Conservation (phyloP, 2,329 filamentous ascomycete genomes). For the Claviceps quebecensis region DNA sequence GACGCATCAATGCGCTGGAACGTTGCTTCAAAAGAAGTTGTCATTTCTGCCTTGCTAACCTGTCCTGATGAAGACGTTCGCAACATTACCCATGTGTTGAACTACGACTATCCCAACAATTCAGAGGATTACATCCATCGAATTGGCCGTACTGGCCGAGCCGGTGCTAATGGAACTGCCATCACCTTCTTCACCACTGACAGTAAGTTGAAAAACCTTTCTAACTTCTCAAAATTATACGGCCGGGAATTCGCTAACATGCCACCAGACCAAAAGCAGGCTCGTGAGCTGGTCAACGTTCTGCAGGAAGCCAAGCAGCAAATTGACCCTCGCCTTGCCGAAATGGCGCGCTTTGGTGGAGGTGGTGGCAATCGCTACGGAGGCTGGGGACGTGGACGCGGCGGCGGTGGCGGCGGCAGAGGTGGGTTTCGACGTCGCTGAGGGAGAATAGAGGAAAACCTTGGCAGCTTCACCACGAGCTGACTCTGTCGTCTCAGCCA, state of each 20-base stretch:
- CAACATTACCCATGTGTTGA: constrained; percentile 99
- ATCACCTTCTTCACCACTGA: constrained; percentile 99
- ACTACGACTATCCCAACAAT: constrained; percentile 99
- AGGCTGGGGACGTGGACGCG: constrained; percentile 54
- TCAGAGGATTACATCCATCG: constrained; percentile 97
- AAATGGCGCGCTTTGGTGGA: constrained; percentile 89
- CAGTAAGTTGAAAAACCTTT: constrained; percentile 49
- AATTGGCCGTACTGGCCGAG: constrained; percentile 90
- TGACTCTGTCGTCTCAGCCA: constrained; percentile 24
- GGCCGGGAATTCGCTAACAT: background rate
- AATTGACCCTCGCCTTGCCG: constrained; percentile 85
- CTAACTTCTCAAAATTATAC: background rate
- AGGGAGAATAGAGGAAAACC: constrained; percentile 10
- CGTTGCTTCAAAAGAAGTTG: constrained; percentile 38
- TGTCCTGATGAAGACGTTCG: constrained; percentile 72
- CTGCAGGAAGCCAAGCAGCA: constrained; percentile 95
- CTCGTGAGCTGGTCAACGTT: constrained; percentile 87
- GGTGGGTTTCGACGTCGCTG: constrained; percentile 28
- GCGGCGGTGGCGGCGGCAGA: constrained; percentile 24
- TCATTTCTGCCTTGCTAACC: constrained; percentile 57
- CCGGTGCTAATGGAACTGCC: constrained; percentile 86
- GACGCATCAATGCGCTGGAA: constrained; percentile 40
- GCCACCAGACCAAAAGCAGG: constrained; percentile 70
- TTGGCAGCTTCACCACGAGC: constrained; percentile 18
- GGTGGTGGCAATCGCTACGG: constrained; percentile 63